Base-by-base conservation (phyloP, 257 asterid species). In the Jaltomata sinuosa region DNA sequence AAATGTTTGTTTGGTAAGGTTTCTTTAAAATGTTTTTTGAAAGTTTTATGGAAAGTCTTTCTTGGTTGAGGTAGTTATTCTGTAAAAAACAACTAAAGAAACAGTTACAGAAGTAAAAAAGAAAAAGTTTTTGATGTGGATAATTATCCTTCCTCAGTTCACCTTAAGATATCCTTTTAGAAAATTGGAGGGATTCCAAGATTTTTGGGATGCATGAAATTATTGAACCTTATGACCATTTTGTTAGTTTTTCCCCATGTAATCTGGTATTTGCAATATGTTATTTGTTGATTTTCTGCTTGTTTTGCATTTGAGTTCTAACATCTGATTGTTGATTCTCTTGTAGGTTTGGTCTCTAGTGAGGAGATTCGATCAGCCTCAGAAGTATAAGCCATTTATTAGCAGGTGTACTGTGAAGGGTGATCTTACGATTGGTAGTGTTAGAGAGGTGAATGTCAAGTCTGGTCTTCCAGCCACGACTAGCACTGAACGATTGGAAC, bases 401-500 rank as follows among this genome's bases (percentile, higher is more conserved):
- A 92, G 98, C 85, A 88, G 86, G 89, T 96, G 99, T 86, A 92
- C 87, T 27, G 87, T 91, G 80, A 84, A 87, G 65, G 98, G 97
- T 12, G 97, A 91, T 83, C 89, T 96, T 50, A 89, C 87, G 72
- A 90, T 96, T 83, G 99, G 98, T 19, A 94, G 97, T 85, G 96
- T 96, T 84, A 84, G 99, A 88, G 94, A 96, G 86, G 99, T 96
- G 83, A 92, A 94, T 76, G 97, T 96, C n/a, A 94, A 90, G 88
- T 93, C 98, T 2, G 99, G 99, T 11, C 99, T 96, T 81, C 99
- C 99, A 0, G 98, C 99, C 49, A 94, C 98, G 0, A 96, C 98
- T 77, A 94, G 98, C 97, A 94, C 95, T 8, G 98, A 96, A 91
- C 90, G 90, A 83, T 83, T 96, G 88, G 99, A 96, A 78, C 88